Base-by-base conservation (phyloP, 2,329 filamentous ascomycete species). In the Ophiostoma fasciatum region DNA sequence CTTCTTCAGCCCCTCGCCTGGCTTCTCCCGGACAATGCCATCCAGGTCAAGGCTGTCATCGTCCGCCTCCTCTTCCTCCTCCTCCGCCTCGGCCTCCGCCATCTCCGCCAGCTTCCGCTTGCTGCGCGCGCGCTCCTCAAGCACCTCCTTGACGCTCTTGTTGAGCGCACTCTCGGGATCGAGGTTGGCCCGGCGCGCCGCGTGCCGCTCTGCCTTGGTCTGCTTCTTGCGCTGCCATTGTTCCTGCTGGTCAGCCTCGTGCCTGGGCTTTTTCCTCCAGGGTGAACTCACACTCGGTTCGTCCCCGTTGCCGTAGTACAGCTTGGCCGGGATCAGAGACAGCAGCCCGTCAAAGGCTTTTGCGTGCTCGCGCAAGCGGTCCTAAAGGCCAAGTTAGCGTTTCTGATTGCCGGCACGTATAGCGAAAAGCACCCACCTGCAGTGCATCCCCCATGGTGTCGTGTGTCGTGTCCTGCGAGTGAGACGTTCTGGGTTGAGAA, bases 191-290 rank as follows among this genome's bases (percentile, higher is more conserved):
- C 38, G 41, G 25, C 43, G 38, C 8, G 46, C 47, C 12, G 43
- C 46, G 52, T 78, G 72, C 61, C 85, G 85, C 57, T 94, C 72
- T 56, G 84, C 81, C 55, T 93, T 94, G 34, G 84, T 88, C 61
- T 96, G 87, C 64, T 96, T 96, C 62, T 90, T 93, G 53, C 79
- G 79, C 56, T 78, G 76, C 84, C 85, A 93, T 77, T 94, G 84
- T 50, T 90, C 81, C 84, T 93, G 31, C 9, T 28, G 20, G 17
- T 23, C 19, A 14, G 13, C 15, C 3, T 33, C 13, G 18, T 14
- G 26, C 21, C n/a, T 18, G 17, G 22, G 9, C 8, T 7, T 4
- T 22, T 9, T 22, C 4, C 18, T 28, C 8, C 7, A 21, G 5
- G 8, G 40, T 33, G 34, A 46, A 75, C 80, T 49, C 78, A 88